Evolutionary conservation across 176 grass and related monocot genomes (phyloP).

Genomic region (Aegilops umbellulata): DNA sequence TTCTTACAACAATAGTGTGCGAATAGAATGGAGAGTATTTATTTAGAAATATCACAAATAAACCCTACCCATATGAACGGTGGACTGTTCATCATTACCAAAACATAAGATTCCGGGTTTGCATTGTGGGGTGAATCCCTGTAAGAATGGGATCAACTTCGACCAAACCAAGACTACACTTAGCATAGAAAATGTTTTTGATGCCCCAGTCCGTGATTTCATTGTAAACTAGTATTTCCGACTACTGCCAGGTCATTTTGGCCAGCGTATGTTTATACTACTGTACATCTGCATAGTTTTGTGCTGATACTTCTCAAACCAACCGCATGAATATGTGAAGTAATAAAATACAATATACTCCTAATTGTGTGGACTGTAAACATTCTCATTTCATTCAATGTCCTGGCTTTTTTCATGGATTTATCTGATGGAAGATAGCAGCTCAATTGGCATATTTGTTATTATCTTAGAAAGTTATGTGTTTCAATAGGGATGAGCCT

Average conservation of each 20-base stretch:
- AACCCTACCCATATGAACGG: neutral
- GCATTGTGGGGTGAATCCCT: neutral
- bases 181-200: neutral
- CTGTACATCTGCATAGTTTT: neutral
- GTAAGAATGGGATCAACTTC: neutral
- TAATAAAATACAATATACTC: neutral
- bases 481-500: neutral
- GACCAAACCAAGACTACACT: neutral
- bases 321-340: neutral
- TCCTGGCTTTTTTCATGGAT: neutral
- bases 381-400: slow-evolving; percentile 1
- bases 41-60: neutral
- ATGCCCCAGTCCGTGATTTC: neutral
- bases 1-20: neutral
- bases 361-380: neutral
- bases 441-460: neutral
- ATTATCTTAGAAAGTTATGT: neutral
- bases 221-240: neutral
- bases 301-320: neutral
- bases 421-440: neutral
- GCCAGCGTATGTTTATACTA: neutral
- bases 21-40: neutral
- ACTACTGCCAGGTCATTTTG: neutral
- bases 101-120: neutral
- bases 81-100: neutral